Evolutionary conservation across 2,329 filamentous ascomycete genomes (phyloP).

Genomic region (Paracoccidioides brasiliensis): DNA sequence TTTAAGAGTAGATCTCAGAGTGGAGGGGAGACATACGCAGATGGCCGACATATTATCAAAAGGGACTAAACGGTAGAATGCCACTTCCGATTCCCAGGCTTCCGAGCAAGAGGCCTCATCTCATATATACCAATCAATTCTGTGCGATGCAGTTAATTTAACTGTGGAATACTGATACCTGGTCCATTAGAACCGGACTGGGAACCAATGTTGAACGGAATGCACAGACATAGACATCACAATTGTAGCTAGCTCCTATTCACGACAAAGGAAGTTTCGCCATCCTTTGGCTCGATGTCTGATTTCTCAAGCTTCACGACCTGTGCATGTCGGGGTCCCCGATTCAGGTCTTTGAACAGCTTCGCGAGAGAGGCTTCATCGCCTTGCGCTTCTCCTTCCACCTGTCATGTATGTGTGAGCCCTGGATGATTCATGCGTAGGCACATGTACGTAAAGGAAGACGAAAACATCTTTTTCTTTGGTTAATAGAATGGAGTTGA

Average conservation of each 20-base stretch:
- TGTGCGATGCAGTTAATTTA: no score
- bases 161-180: no score
- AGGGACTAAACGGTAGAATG: no score
- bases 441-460: neutral
- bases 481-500: no score
- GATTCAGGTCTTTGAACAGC: slow-evolving; percentile 61
- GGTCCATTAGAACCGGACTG: no score
- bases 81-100: no score
- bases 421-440: neutral
- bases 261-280: slow-evolving; percentile 54
- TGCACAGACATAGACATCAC: neutral
- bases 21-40: no score
- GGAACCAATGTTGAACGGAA: neutral
- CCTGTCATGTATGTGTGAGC: slow-evolving; percentile 38
- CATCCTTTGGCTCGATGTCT: slow-evolving; percentile 50
- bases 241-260: slow-evolving; percentile 3
- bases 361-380: slow-evolving; percentile 49
- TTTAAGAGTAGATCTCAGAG: no score
- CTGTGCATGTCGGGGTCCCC: slow-evolving; percentile 57
- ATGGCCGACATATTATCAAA: no score
- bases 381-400: slow-evolving; percentile 82
- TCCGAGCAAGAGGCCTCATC: no score
- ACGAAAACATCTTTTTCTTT: no score
- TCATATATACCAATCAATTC: no score
- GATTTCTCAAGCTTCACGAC: slow-evolving; percentile 64